These are phyloP conservation scores for Alternaria panax DNA, from an alignment of 2,329 filamentous ascomycete species.

Conservation along the genomic window DNA sequence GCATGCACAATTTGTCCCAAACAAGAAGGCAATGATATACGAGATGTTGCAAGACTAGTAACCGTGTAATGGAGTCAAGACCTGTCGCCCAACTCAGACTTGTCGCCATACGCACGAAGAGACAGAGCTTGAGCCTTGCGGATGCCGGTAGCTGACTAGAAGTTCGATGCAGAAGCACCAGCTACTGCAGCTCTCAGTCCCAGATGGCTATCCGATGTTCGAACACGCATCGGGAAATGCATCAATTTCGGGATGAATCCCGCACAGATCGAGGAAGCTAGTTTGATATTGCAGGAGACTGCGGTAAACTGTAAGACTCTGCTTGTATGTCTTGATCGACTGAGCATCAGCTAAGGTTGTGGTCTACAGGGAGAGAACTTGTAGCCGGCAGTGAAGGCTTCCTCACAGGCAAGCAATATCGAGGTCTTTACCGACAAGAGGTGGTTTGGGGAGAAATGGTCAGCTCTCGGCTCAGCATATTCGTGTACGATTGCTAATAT, in stretches of 20 bases:
- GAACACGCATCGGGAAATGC: conserved; percentile 73
- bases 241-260: conserved; percentile 74
- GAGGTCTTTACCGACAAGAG: conserved; percentile 69
- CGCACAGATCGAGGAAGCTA: conserved; percentile 65
- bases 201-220: conserved; percentile 75
- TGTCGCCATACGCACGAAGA: not conserved
- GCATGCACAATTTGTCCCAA: not conserved
- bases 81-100: not conserved
- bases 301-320: conserved; percentile 64
- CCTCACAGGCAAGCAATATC: conserved; percentile 67
- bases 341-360: not conserved
- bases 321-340: too few relatives aligned
- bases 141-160: not conserved
- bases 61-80: not conserved
- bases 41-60: not conserved
- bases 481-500: conserved; percentile 32
- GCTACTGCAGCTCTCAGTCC: conserved; percentile 43
- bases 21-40: not conserved
- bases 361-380: conserved; percentile 62
- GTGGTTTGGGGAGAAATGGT: conserved; percentile 91
- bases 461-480: conserved; percentile 15
- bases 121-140: not conserved
- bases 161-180: not conserved
- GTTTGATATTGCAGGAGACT: conserved; percentile 65
- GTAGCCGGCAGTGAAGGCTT: conserved; percentile 79